These are phyloP conservation scores for Phytophthora lateralis DNA, from an alignment of 352 stramenopile genomes.

Conservation along the genomic window DNA sequence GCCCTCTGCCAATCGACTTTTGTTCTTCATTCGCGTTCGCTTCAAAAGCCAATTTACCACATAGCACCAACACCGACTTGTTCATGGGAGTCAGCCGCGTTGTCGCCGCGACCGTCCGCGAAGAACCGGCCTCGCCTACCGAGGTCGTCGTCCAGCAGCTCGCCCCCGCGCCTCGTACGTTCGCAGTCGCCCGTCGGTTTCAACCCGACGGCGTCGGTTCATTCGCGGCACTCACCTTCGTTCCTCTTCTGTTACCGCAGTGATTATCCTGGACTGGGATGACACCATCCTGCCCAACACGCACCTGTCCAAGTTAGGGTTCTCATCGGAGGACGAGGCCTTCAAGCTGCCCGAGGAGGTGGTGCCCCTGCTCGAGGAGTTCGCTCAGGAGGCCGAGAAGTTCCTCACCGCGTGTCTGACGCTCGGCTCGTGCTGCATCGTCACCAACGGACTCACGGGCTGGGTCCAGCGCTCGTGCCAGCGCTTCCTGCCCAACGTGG, in stretches of 20 bases:
- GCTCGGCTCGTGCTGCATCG: slow-evolving; percentile 55
- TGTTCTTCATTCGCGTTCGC: slow-evolving; percentile 23
- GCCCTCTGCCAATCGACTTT: slow-evolving; percentile 21
- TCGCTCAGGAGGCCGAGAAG: slow-evolving; percentile 41
- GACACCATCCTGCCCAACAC: slow-evolving; percentile 83
- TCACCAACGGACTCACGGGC: slow-evolving; percentile 72
- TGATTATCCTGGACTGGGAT: slow-evolving; percentile 85
- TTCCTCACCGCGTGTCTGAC: slow-evolving; percentile 63
- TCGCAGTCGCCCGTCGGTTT: too few relatives aligned
- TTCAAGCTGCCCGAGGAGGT: slow-evolving; percentile 50
- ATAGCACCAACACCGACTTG: slow-evolving; percentile 7
- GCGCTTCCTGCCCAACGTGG: slow-evolving; percentile 68
- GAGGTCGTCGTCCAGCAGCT: slow-evolving; percentile 19
- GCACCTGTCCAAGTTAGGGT: slow-evolving; percentile 64
- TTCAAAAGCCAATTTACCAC: slow-evolving; percentile 31
- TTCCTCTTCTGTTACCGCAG: slow-evolving; percentile 23
- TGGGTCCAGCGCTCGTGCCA: slow-evolving; percentile 81
- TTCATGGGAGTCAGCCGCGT: slow-evolving; percentile 43
- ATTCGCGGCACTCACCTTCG: background rate
- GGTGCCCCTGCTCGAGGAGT: slow-evolving; percentile 33
- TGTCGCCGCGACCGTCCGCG: slow-evolving; percentile 25
- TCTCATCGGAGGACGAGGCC: slow-evolving; percentile 51
- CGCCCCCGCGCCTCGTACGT: slow-evolving; percentile 28
- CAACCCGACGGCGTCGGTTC: background rate
- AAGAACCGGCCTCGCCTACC: slow-evolving; percentile 23